A percentile compares a stretch with the other conserved stretches of the same genome.
phyloP scores from a whole-genome alignment of 169 alveolate genomes.

The Theileria annulata region DNA sequence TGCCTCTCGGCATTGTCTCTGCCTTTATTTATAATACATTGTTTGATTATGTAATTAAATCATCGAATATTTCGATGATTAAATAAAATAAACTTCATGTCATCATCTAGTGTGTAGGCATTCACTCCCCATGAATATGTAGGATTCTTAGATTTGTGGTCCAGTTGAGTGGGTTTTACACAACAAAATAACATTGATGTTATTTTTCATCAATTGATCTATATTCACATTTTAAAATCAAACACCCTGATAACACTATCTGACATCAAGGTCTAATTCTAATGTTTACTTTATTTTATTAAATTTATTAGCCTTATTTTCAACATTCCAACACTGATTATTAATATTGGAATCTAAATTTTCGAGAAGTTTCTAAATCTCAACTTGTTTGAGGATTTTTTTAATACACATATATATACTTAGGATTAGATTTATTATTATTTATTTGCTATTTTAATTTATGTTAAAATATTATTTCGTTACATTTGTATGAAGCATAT shows the following conservation, averaged over 20 bases:
- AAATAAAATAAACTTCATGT: background rate
- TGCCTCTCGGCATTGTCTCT: constrained; percentile 32
- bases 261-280: background rate
- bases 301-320: background rate
- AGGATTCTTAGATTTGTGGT: background rate
- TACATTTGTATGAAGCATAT: constrained; percentile 52
- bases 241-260: background rate
- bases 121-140: constrained; percentile 8
- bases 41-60: background rate
- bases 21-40: background rate
- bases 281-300: no score
- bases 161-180: background rate
- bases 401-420: background rate
- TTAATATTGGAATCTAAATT: background rate
- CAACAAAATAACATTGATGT: background rate
- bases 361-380: background rate
- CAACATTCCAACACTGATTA: background rate
- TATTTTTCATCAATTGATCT: background rate
- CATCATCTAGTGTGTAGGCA: constrained; percentile 13
- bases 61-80: background rate
- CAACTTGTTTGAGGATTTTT: background rate
- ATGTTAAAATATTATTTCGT: background rate
- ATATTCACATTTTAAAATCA: background rate
- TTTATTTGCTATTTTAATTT: background rate
- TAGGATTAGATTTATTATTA: constrained; percentile 3